Percentiles rank a stretch among this genome's conserved stretches.
phyloP scores from a whole-genome alignment of 2,329 filamentous ascomycete genomes.

The Talaromyces sp. region DNA sequence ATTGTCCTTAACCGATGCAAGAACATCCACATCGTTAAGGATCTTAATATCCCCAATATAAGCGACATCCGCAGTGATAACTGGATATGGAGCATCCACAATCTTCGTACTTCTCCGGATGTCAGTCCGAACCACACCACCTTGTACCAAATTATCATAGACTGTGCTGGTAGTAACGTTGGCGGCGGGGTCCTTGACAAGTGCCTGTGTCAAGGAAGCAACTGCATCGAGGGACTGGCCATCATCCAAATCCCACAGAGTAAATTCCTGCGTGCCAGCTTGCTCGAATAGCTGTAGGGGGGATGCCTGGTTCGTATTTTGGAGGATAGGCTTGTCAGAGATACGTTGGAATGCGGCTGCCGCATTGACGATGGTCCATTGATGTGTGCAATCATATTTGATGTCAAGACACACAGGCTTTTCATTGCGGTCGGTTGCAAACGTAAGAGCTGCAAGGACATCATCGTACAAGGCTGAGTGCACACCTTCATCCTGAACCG shows the following conservation, averaged over 20 bases:
- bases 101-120: constrained; percentile 77
- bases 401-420: constrained; percentile 68
- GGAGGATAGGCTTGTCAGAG: constrained; percentile 37
- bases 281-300: constrained; percentile 51
- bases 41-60: constrained; percentile 76
- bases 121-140: constrained; percentile 77
- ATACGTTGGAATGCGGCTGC: constrained; percentile 44
- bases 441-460: constrained; percentile 77
- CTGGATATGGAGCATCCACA: constrained; percentile 76
- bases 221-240: constrained; percentile 64
- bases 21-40: constrained; percentile 69
- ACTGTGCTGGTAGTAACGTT: constrained; percentile 57
- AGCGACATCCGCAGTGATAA: constrained; percentile 71
- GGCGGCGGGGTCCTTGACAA: constrained; percentile 56
- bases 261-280: constrained; percentile 69
- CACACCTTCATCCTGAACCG: constrained; percentile 67
- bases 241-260: constrained; percentile 86
- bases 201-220: constrained; percentile 53
- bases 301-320: constrained; percentile 34
- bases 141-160: constrained; percentile 62
- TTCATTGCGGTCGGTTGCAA: constrained; percentile 62
- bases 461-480: constrained; percentile 91
- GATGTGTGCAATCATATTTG: constrained; percentile 76
- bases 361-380: constrained; percentile 53
- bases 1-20: constrained; percentile 63